Evolutionary conservation across 2,329 filamentous ascomycete genomes (phyloP), one percentile per base, ranked within the genome.

Genomic region (Rhexocercosporidium sp.): DNA sequence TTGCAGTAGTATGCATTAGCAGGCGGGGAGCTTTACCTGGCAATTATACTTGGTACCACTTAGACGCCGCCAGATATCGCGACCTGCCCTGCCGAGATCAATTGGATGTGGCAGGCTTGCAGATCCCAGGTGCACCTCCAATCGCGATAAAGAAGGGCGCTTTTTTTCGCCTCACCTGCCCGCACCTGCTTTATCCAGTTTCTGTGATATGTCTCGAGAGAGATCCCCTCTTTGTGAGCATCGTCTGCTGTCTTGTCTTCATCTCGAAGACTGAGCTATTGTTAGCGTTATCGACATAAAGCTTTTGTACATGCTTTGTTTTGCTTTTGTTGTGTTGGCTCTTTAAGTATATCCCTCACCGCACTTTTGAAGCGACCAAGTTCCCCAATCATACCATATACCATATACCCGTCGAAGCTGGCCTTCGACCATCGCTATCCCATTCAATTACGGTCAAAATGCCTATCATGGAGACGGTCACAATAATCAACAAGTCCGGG

Each of bases 401-500:
- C 29, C 25, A 44, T 4, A 39, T 62, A 31, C 37, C 49, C 25
- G 18, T 63, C 59, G 69, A 70, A 75, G 73, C 73, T 72, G 73
- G 73, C 62, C 72, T 75, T 74, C 71, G 66, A 62, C 39, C 29
- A 18, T 29, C 25, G 34, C 22, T 22, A 22, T 60, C 47, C n/a
- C 25, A 20, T 59, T 62, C 57, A 66, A 63, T 44, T 65, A 68
- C 59, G 68, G 49, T 49, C 68, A 74, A 69, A 25, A 76, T 77
- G 74, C 72, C 73, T 62, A 66, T 87, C 37, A 84, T 86, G 70
- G 90, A 97, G 80, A 95, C 92, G 59, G 89, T 97, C 73, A 94
- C 93, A 72, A 92, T 97, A 75, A 91, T 97, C 80, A 96, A 97
- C 82, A 94, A 88, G 79, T 96, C 93, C 66, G 93, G 93, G 75